Base-by-base conservation (phyloP, 2,329 filamentous ascomycete genomes). In the Juglanconis sp. region DNA sequence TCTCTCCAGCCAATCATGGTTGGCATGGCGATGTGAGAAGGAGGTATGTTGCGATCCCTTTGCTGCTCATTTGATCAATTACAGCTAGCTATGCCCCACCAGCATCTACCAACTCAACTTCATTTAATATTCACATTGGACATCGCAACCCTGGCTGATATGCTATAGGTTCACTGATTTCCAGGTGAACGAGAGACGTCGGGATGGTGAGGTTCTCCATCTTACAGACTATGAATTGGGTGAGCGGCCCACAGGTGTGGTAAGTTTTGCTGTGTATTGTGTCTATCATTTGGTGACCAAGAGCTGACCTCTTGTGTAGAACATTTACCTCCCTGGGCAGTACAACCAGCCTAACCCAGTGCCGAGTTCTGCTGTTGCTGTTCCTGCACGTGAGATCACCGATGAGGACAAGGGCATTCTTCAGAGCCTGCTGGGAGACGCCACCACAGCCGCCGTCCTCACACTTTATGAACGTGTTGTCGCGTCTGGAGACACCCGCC, bases 141-240 rank as follows among this genome's bases (percentile, higher is more conserved):
- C 24, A 24, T 24, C 2, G 24, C 32, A 4, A 7, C 7, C 24
- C 64, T 68, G 46, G 66, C 59, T 17, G 9, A 50, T 17, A 31
- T 8, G 4, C 7, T 50, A 10, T 34, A 86, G 91, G 66, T 97
- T 93, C 73, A 94, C 92, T 4, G 93, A 97, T 72, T 97, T 97
- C 68, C 80, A 95, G 67, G 93, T 97, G 67, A 93, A 96, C 70
- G 93, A 97, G 74, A 94, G 97, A 64, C 78, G 84, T 24, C 86
- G 87, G 35, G 84, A 89, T 69, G 92, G 92, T 15, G 76, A 86
- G 57, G 90, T 96, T 13, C 73, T 95, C 56, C 91, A 94, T 72
- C 78, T 97, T 53, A 79, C 58, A 4, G 70, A 74, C 35, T 71
- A 63, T 35, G 57, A 64, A 5, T 56, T 64, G 30, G 56, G 57